Base-by-base conservation (phyloP, 192 early-diverging fungal species). In the Podila minutissima region DNA sequence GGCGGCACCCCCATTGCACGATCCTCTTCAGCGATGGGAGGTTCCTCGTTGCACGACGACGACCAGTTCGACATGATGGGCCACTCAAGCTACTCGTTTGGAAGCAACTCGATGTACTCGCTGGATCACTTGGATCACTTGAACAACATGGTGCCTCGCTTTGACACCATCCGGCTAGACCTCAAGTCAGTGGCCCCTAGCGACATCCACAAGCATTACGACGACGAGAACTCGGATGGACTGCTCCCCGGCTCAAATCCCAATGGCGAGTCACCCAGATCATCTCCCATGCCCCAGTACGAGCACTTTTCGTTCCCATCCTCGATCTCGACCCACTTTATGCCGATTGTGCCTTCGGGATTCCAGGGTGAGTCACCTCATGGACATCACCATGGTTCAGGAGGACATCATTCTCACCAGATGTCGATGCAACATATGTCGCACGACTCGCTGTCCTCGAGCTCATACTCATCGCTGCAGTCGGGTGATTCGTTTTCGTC, bases 51-150 rank as follows among this genome's bases (percentile, higher is more conserved):
- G 70, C 72, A 73, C 38, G 74, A 76, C 51, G 71, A 83, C 24
- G 74, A 73, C n/a, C 72, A 68, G 33, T 74, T 75, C 38, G 82
- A 72, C 12, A 83, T 75, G 82, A 77, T 73, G 59, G 69, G 73
- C 17, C 66, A 74, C 26, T 74, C 83, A 3, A 50, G 53, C 33
- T 78, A 75, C 33, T 59, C 67, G 20, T 77, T 77, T 46, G 69
- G 74, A n/a, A 71, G 58, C 57, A 71, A 58, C 64, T 67, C 74
- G 0, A 83, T 83, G 69, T 83, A 75, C 38, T 49, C 75, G 1
- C 50, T 83, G 26, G 74, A 78, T 49, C 74, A 78, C 29, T 28
- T 74, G 7, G 83, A 83, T 15, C 64, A 67, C 15, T 41, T 81
- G 26, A 74, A 64, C 59, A 82, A 28, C 59, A 82, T 81, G 71